These are phyloP conservation scores for Suillus plorans DNA, from an alignment of 768 basidiomycete species.

Conservation along the genomic window DNA sequence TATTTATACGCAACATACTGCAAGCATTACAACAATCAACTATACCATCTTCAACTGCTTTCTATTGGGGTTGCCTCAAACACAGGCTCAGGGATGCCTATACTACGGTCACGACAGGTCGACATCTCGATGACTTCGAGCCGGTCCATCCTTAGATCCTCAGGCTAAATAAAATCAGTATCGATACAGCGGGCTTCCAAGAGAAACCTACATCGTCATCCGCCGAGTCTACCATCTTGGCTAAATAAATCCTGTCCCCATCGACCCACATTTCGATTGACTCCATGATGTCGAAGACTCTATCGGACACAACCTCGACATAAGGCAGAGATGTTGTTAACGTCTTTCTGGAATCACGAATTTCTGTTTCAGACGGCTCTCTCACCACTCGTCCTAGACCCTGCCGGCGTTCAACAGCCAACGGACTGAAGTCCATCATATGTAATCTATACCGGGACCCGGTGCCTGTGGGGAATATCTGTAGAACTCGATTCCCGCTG, in stretches of 20 bases:
- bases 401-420: neutral
- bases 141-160: neutral
- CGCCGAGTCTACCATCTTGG: neutral
- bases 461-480: neutral
- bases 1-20: neutral
- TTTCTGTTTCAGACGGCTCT: neutral
- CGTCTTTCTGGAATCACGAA: no score
- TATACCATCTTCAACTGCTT: neutral
- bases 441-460: neutral
- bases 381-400: neutral
- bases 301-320: neutral
- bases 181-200: neutral
- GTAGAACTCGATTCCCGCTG: neutral
- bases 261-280: neutral
- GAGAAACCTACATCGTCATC: neutral
- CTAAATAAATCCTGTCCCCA: neutral
- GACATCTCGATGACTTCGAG: neutral
- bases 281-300: neutral
- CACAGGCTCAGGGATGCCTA: neutral
- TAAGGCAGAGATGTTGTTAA: conserved; percentile 6
- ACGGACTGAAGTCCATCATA: conserved; percentile 1
- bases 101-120: neutral
- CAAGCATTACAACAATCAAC: neutral
- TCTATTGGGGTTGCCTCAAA: neutral
- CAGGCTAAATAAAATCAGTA: neutral